These are phyloP conservation scores for Kodamaea suecica DNA, from an alignment of 1,139 yeast species.

Conservation along the genomic window DNA sequence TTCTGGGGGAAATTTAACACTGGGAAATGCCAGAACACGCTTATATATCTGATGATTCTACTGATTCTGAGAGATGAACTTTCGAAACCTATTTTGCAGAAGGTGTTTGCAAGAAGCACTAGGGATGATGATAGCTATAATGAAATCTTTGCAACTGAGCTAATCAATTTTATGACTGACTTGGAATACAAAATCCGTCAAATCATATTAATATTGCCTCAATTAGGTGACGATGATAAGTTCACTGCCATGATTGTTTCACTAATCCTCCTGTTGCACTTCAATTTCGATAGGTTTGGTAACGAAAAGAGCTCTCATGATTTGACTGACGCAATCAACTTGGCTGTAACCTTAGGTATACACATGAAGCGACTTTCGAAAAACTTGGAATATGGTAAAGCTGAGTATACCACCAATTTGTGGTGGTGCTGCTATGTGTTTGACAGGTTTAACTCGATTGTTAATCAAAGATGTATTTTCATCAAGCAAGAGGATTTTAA, in stretches of 20 bases:
- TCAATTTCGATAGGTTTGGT: slow-evolving; percentile 30
- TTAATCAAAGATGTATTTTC: slow-evolving; percentile 35
- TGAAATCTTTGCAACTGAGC: slow-evolving; percentile 9
- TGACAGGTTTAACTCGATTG: slow-evolving; percentile 37
- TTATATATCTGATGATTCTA: slow-evolving; percentile 30
- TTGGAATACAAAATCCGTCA: slow-evolving; percentile 39
- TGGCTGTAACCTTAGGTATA: slow-evolving; percentile 30
- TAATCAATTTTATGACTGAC: slow-evolving; percentile 22
- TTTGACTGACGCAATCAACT: slow-evolving; percentile 29
- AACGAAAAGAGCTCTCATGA: slow-evolving; percentile 39
- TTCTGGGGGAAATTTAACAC: slow-evolving; percentile 30
- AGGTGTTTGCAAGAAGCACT: slow-evolving; percentile 17
- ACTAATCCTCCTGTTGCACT: slow-evolving; percentile 30
- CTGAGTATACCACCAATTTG: slow-evolving; percentile 25
- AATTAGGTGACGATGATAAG: slow-evolving; percentile 38
- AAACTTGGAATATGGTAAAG: slow-evolving; percentile 14
- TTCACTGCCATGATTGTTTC: slow-evolving; percentile 28
- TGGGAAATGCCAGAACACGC: slow-evolving; percentile 22
- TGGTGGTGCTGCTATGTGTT: slow-evolving; percentile 39
- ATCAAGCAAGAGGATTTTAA: slow-evolving; percentile 36
- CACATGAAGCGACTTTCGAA: slow-evolving; percentile 29
- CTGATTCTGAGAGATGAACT: slow-evolving; percentile 27
- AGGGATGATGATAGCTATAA: not conserved
- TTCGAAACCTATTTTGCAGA: slow-evolving; percentile 26
- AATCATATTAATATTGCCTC: slow-evolving; percentile 29